Percentiles rank a stretch among this genome's conserved stretches.
phyloP scores from a whole-genome alignment of 139 green algal species.

The Tetradesmus obliquus region DNA sequence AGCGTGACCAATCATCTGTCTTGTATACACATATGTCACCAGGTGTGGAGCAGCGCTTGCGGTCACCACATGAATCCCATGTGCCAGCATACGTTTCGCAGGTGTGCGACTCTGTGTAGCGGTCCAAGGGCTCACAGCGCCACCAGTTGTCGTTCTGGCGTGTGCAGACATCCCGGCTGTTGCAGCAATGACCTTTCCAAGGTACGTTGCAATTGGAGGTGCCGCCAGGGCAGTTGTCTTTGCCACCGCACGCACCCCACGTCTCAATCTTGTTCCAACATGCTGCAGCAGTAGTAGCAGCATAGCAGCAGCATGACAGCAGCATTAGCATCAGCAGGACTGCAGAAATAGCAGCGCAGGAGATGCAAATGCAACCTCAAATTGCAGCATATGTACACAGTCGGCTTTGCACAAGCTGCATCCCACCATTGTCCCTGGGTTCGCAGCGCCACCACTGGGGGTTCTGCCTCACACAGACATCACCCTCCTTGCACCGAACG shows the following conservation, averaged over 20 bases:
- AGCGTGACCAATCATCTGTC: not conserved
- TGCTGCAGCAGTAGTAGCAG: not conserved
- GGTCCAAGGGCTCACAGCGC: slow-evolving; percentile 29
- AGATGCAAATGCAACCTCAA: not conserved
- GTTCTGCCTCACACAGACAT: slow-evolving; percentile 20
- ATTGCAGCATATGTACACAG: not conserved
- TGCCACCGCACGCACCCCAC: slow-evolving; percentile 25
- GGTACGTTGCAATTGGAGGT: not conserved
- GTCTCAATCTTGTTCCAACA: slow-evolving; percentile 24
- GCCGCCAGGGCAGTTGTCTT: not conserved
- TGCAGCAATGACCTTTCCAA: slow-evolving; percentile 34
- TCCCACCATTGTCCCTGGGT: slow-evolving; percentile 3
- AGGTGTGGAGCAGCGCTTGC: not conserved
- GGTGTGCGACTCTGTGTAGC: not conserved
- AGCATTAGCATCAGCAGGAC: not conserved
- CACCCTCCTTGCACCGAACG: slow-evolving; percentile 18
- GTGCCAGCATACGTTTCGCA: not conserved
- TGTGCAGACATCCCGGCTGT: slow-evolving; percentile 6
- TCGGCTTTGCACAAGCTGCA: not conserved
- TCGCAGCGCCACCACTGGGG: slow-evolving; percentile 27
- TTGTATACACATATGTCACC: slow-evolving; percentile 30
- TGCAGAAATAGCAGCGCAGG: not conserved
- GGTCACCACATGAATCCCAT: not conserved
- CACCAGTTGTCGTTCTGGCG: slow-evolving; percentile 18
- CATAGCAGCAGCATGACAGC: not conserved